Percentiles rank a stretch among this genome's conserved stretches.
phyloP scores from a whole-genome alignment of 768 basidiomycete species.

The Naganishia vishniacii region DNA sequence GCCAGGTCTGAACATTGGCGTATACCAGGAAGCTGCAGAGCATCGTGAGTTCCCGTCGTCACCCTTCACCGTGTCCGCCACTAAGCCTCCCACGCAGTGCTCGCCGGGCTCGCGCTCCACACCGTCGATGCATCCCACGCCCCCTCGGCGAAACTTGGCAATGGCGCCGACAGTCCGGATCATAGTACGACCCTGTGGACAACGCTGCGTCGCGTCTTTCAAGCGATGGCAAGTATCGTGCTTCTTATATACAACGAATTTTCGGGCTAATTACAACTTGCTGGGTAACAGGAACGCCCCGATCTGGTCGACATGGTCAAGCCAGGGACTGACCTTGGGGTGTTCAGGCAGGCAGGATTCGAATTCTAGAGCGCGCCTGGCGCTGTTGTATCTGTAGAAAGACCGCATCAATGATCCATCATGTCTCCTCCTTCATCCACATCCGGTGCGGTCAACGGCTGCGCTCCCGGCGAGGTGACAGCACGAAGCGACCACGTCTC shows the following conservation, averaged over 20 bases:
- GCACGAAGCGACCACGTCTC: constrained; percentile 1
- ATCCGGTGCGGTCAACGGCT: constrained; percentile 4
- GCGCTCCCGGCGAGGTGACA: not conserved
- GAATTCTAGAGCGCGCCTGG: constrained; percentile 60
- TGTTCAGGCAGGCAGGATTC: constrained; percentile 77
- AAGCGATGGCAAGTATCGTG: constrained; percentile 63
- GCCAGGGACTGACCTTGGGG: constrained; percentile 60
- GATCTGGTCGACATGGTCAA: constrained; percentile 76
- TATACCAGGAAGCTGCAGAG: constrained; percentile 89
- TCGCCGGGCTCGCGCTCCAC: constrained; percentile 42
- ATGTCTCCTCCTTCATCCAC: constrained; percentile 10
- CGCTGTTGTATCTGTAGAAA: constrained; percentile 4
- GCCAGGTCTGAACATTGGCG: constrained; percentile 88
- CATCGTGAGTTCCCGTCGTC: constrained; percentile 54
- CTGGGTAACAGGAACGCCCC: constrained; percentile 59
- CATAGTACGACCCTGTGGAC: constrained; percentile 83
- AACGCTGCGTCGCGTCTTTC: constrained; percentile 74
- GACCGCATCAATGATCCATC: not conserved
- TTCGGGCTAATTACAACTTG: not conserved
- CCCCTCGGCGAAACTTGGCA: constrained; percentile 5
- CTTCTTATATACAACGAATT: not conserved
- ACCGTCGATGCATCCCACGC: constrained; percentile 8
- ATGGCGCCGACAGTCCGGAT: constrained; percentile 51
- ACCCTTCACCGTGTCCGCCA: too few relatives aligned
- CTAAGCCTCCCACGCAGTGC: constrained; percentile 30